Evolutionary conservation across 495 filamentous ascomycete genomes (phyloP).

Genomic region (Penicillium ucsense): DNA sequence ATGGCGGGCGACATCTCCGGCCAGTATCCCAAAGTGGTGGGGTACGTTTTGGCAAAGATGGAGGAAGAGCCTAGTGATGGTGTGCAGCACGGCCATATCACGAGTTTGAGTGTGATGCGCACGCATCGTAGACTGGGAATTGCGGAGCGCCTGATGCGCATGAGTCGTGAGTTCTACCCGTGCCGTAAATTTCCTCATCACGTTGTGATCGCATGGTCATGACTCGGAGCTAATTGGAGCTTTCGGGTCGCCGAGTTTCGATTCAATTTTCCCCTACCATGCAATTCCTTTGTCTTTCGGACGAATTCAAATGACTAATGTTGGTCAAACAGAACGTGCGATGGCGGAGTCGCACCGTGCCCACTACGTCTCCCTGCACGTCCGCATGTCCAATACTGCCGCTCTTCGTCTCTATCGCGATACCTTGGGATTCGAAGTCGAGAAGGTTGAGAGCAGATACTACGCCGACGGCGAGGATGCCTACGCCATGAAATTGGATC

Average conservation of each 20-base stretch:
- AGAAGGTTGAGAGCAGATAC: slow-evolving; percentile 88
- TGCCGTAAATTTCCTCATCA: neutral
- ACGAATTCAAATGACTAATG: no score
- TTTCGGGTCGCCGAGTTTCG: neutral
- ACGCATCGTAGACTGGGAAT: slow-evolving; percentile 86
- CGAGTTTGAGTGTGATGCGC: slow-evolving; percentile 88
- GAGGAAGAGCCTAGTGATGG: slow-evolving; percentile 93
- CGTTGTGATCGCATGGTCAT: neutral
- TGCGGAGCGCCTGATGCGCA: slow-evolving; percentile 93
- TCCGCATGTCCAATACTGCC: slow-evolving; percentile 85
- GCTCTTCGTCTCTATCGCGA: slow-evolving; percentile 87
- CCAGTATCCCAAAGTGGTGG: slow-evolving; percentile 94
- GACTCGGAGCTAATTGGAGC: neutral
- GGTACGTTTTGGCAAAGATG: slow-evolving; percentile 99
- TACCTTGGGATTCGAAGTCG: slow-evolving; percentile 82
- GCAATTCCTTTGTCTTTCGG: no score
- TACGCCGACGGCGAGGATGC: slow-evolving; percentile 98
- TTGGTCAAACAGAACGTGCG: slow-evolving; percentile 56
- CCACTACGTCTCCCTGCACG: slow-evolving; percentile 88
- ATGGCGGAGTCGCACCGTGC: slow-evolving; percentile 93
- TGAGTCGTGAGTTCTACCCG: slow-evolving; percentile 62
- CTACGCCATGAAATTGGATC: slow-evolving; percentile 82
- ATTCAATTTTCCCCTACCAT: neutral
- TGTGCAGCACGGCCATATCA: slow-evolving; percentile 92
- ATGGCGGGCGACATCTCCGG: slow-evolving; percentile 38